Evolutionary conservation across 2,329 filamentous ascomycete genomes (phyloP), one percentile per base, ranked within the genome.

Genomic region (Rutstroemia sp.): DNA sequence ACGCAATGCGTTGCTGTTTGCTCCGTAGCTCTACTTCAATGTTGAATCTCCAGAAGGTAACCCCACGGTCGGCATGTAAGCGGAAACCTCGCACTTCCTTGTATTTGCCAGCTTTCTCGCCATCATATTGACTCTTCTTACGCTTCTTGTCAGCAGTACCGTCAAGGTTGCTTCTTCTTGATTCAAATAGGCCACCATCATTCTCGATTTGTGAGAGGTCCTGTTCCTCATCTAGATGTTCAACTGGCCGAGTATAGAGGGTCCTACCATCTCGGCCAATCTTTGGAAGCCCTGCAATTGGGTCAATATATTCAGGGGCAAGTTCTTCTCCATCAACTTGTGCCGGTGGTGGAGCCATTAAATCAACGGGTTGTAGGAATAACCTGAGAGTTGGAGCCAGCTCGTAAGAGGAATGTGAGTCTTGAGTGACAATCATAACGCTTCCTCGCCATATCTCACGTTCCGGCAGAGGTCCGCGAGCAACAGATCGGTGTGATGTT

Each of bases 41-140:
- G 68, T 91, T 96, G 78, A 97, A 99, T 44, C 91, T 83, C 94
- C 94, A 99, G 72, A 99, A 99, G 0, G 94, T 99, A 59, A 87
- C 85, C 44, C 92, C 92, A 58, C 87, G 81, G 69, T 96, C 94
- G 1, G 83, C 79, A 66, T 96, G 92, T 12, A 99, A 79, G 21
- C 90, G 84, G 65, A 89, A 84, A 1, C 89, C 94, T 58, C 84
- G 79, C 5, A 96, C 82, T 66, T 96, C 92, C 66, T 87, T 90
- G 69, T 88, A 91, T 70, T 90, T 88, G 49, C 86, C 87, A 5
- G 84, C 74, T 64, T 84, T 88, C 70, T 97, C 92, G 16, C 92
- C 92, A 65, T 96, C 91, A 41, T 81, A 71, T 18, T 75, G 72
- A 4, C 75, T 78, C 64, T 76, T 79, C 64, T 81, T 82, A 75